Conservation (phyloP, 768 basidiomycete genomes). For the Agaricus bisporus region DNA sequence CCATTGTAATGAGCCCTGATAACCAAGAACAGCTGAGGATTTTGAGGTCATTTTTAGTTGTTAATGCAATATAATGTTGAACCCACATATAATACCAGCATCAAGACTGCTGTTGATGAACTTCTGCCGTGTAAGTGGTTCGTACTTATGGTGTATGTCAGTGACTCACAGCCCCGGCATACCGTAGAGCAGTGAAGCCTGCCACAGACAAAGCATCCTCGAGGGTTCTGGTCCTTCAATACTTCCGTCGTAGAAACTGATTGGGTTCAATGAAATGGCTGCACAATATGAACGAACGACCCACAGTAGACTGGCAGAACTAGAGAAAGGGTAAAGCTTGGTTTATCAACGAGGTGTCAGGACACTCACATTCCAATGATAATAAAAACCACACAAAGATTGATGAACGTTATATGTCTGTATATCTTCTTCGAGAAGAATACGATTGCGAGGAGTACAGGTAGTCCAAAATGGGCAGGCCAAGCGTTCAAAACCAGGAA, state of each 20-base stretch:
- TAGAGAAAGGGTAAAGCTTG: conserved; percentile 12
- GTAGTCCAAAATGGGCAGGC: conserved; percentile 45
- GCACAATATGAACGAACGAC: background rate
- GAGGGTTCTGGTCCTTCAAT: conserved; percentile 39
- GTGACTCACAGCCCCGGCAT: conserved; percentile 38
- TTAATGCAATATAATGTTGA: background rate
- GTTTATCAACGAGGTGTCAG: background rate
- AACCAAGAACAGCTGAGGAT: conserved; percentile 37
- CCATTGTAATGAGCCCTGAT: conserved; percentile 32
- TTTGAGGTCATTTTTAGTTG: background rate
- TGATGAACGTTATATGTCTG: conserved; percentile 41
- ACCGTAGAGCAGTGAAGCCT: conserved; percentile 42
- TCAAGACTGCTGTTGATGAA: conserved; percentile 33
- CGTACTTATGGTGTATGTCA: background rate
- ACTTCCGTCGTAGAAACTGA: conserved; percentile 36
- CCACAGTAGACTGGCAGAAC: conserved; percentile 36
- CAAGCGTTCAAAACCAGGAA: conserved; percentile 43
- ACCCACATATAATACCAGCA: conserved; percentile 36
- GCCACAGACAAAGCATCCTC: conserved; percentile 35
- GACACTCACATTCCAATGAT: conserved; percentile 37
- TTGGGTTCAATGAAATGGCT: background rate
- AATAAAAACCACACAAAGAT: conserved; percentile 38
- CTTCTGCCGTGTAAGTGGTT: conserved; percentile 17
- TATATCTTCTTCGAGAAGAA: conserved; percentile 33
- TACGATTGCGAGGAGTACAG: conserved; percentile 34